Evolutionary conservation across 306 rosid genomes (phyloP).

Genomic region (Adenanthera pavonina): DNA sequence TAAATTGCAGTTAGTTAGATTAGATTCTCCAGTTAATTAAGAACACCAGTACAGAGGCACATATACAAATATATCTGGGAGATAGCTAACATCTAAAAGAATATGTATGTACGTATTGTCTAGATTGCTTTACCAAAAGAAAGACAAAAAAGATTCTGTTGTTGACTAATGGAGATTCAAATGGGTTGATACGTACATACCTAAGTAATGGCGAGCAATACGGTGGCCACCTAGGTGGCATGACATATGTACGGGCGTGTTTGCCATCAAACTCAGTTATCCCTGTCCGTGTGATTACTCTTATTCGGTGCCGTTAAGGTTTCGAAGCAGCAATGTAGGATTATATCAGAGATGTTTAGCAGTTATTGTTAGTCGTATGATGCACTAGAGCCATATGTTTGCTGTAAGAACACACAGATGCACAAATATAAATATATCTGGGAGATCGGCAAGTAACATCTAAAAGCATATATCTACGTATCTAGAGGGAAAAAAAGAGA

Average conservation of each 20-base stretch:
- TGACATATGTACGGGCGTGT: background rate
- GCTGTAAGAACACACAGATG: too few relatives aligned
- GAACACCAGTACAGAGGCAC: too few relatives aligned
- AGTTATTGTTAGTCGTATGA: constrained; percentile 22
- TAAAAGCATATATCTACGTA: background rate
- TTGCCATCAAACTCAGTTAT: constrained; percentile 29
- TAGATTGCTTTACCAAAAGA: background rate
- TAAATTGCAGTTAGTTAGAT: too few relatives aligned
- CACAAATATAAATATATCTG: too few relatives aligned
- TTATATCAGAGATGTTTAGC: constrained; percentile 36
- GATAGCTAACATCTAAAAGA: too few relatives aligned
- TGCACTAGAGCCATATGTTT: constrained; percentile 35
- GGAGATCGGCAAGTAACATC: too few relatives aligned
- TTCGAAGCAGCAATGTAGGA: constrained; percentile 9
- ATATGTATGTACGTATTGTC: background rate
- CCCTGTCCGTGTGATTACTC: constrained; percentile 26
- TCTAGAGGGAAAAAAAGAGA: background rate
- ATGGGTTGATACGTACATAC: constrained; percentile 3
- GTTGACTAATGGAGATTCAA: constrained; percentile 33
- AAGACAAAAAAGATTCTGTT: background rate
- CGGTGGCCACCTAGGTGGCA: constrained; percentile 27
- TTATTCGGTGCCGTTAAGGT: constrained; percentile 24
- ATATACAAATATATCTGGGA: too few relatives aligned
- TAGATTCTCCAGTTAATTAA: too few relatives aligned
- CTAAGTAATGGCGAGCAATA: constrained; percentile 25